Base-by-base conservation (phyloP, 1,139 yeast genomes). In the Nakaseomyces uthaithaninus region DNA sequence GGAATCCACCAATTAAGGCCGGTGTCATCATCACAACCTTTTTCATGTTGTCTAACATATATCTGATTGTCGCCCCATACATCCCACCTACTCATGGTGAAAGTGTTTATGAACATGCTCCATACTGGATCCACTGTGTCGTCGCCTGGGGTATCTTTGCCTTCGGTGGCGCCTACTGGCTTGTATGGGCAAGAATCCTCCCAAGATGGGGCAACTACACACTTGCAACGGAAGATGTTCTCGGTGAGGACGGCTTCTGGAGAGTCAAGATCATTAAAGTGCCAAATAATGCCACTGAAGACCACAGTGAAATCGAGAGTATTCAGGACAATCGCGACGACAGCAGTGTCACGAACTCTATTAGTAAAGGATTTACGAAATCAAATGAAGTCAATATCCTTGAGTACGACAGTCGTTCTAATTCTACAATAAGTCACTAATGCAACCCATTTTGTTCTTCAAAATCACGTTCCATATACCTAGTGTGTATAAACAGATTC, bases 81-180 rank as follows among this genome's bases (percentile, higher is more conserved):
- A 71, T 85, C 48, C 89, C 93, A 33, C 94, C 94, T 39, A 57
- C 69, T 26, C 66, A 57, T 30, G 83, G 80, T 26, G 82, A 80
- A 64, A 68, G 69, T 37, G 87, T 80, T 43, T 84, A 82, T 68
- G 64, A 74, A 36, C 53, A 59, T 41, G 65, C 82, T 53, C 94
- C 93, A 30, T 85, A 83, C 66, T 85, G 77, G 71, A 71, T 80
- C 42, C 94, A 83, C 60, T 79, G 89, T 54, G 94, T 83, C 37
- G 86, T 82, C 16, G 80, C 93, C 9, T 74, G 87, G 80, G 91
- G 80, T 47, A 69, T 85, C 36, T 80, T 85, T 51, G 83, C 69
- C 6, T 60, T 78, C 43, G 95, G 95, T 46, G 77, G 72, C 19
- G 51, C 72, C 1, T 84, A 83, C 64, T 85, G 89, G 85, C 45